phyloP scores from a whole-genome alignment of 2,329 filamentous ascomycete species.

The Apiospora hydei region DNA sequence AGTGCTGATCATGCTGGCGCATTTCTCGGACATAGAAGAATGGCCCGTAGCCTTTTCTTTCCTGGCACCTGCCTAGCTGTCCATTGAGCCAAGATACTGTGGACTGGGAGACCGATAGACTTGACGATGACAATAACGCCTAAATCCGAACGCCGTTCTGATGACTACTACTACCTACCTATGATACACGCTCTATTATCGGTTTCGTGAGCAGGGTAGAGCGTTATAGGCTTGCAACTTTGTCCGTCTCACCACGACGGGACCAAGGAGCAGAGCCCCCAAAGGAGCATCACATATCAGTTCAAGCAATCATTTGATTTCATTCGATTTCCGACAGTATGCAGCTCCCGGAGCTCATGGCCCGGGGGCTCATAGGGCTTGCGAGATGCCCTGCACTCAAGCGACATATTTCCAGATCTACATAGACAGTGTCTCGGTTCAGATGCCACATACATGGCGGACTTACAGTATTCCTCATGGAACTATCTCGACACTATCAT shows the following conservation, averaged over 20 bases:
- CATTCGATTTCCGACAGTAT: too few species aligned
- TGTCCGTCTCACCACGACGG: neutral
- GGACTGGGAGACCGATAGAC: neutral
- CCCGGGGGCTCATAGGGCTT: too few species aligned
- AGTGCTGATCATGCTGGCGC: neutral
- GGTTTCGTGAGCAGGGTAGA: neutral
- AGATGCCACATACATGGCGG: neutral
- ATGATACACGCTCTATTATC: neutral
- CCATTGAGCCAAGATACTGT: neutral
- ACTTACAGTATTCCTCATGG: neutral
- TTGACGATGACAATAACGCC: neutral
- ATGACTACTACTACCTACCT: too few species aligned
- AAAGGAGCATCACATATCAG: neutral
- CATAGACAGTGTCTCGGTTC: too few species aligned
- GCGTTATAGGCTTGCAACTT: neutral
- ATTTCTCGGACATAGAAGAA: constrained; percentile 7
- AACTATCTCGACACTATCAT: neutral
- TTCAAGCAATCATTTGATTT: neutral
- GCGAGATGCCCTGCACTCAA: too few species aligned
- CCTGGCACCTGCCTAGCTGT: neutral
- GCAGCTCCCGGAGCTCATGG: too few species aligned
- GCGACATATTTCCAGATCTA: too few species aligned
- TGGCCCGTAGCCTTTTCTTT: neutral
- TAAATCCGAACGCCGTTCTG: neutral
- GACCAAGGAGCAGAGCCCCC: neutral